Percentiles rank a stretch among this genome's conserved stretches.
These are phyloP conservation scores for Chloris gayana DNA, from an alignment of 176 grass and related monocot species.

Conservation along the genomic window DNA sequence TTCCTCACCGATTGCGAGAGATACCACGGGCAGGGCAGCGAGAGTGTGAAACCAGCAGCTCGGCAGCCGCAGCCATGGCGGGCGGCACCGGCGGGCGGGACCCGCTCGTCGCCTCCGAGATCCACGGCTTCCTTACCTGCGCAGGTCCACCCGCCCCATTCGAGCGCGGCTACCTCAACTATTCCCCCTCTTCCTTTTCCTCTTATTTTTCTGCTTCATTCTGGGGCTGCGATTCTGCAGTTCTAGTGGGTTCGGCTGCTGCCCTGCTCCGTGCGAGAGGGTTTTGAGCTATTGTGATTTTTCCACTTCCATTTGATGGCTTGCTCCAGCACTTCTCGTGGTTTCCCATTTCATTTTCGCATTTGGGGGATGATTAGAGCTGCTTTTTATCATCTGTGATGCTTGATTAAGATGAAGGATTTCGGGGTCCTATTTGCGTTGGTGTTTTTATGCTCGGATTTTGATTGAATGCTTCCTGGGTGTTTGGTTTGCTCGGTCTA, in stretches of 20 bases:
- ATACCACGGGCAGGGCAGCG: not conserved
- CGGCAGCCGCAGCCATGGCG: conserved; percentile 35
- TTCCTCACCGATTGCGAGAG: not conserved
- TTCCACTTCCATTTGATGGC: not conserved
- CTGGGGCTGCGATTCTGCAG: conserved; percentile 12
- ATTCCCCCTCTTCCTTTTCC: not conserved
- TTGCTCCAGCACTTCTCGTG: not conserved
- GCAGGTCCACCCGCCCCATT: conserved; percentile 49
- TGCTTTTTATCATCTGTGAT: not conserved
- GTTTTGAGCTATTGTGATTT: conserved; percentile 1
- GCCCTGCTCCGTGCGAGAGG: not conserved
- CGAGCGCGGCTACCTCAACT: conserved; percentile 1
- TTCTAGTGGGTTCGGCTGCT: not conserved
- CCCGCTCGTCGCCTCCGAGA: conserved; percentile 66
- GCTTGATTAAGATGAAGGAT: not conserved
- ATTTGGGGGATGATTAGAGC: not conserved
- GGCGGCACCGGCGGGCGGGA: conserved; percentile 19
- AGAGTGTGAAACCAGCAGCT: conserved; percentile 23
- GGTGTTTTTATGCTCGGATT: not conserved
- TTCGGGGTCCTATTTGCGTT: not conserved
- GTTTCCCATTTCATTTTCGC: not conserved
- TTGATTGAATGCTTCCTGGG: conserved; percentile 1
- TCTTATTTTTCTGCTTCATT: not conserved
- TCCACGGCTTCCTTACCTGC: conserved; percentile 82
- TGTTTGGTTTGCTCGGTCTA: not conserved